Conservation (phyloP, 177 flowering plant genomes). For the Tripterygium wilfordii region DNA sequence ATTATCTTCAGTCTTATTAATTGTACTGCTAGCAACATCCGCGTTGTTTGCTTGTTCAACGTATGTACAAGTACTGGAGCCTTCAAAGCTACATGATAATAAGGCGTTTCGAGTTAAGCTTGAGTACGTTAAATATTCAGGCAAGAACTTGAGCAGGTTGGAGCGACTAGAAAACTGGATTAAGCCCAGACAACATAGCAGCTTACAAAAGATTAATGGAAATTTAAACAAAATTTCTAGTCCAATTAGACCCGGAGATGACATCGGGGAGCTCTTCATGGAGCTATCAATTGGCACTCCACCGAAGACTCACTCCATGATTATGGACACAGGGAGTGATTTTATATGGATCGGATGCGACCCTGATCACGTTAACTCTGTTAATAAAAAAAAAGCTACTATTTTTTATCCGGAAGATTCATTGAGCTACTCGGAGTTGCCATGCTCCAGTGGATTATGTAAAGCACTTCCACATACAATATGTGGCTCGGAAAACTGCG, state of each 20-base stretch:
- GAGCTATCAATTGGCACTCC: conserved; percentile 69
- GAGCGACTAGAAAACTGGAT: conserved; percentile 56
- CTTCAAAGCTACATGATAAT: neutral
- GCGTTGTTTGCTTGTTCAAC: conserved; percentile 25
- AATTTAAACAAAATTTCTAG: conserved; percentile 3
- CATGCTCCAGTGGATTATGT: conserved; percentile 52
- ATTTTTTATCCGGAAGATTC: conserved; percentile 77
- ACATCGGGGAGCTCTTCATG: conserved; percentile 73
- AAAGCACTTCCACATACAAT: conserved; percentile 33
- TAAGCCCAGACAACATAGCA: conserved; percentile 36
- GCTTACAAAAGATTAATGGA: conserved; percentile 40
- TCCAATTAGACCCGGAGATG: conserved; percentile 55
- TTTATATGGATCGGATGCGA: conserved; percentile 87
- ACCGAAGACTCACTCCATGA: conserved; percentile 41
- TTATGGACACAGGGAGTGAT: conserved; percentile 87
- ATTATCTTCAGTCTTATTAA: neutral
- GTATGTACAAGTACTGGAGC: conserved; percentile 17
- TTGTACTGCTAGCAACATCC: neutral
- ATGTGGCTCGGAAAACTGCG: conserved; percentile 49
- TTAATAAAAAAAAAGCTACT: conserved; percentile 64
- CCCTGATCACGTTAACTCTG: conserved; percentile 63
- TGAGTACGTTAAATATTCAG: conserved; percentile 52
- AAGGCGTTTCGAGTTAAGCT: conserved; percentile 53
- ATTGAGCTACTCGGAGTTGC: conserved; percentile 41
- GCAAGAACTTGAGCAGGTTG: conserved; percentile 46